Evolutionary conservation across 164 flowering plant genomes (phyloP), one percentile per base, ranked within the genome.

Genomic region (Brasenia schreberi): DNA sequence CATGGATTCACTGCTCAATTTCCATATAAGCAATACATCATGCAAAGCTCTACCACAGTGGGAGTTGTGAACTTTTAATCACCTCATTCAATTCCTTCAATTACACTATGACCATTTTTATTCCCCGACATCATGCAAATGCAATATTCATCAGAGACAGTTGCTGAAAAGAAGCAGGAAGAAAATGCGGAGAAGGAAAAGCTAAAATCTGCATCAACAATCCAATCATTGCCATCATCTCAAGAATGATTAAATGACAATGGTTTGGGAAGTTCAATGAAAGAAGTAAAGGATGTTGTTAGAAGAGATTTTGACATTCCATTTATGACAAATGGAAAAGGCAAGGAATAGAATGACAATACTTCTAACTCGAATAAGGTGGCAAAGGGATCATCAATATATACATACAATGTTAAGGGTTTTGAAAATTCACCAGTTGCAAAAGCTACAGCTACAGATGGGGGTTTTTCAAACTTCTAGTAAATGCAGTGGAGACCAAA

Each of bases 91-190:
- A 12, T 45, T 12, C 53, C 53, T 45, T 45, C 53, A 45, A 45
- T 12, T 7, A 12, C 53, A 45, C 11, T 2, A 12, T 2, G 11
- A 45, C 12, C 53, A 45, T 7, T 45, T 45, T 23, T 23, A n/a
- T n/a, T n/a, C n/a, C n/a, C n/a, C n/a, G n/a, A n/a, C n/a, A n/a
- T n/a, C n/a, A n/a, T n/a, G 42, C 79, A 71, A 64, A 67, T 76
- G 69, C 64, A 5, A 63, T 72, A 75, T 68, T 62, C 66, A 68
- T 67, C 69, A 53, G 73, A 76, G 60, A 65, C 65, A 64, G 65
- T 59, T 69, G 68, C 69, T 59, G 71, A 68, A 44, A 11, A 11
- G 5, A 44, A 44, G 10, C 52, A 44, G n/a, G n/a, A n/a, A 44
- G 52, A 44, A 44, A 44, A 44, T 44, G 7, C 52, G 52, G 10